A percentile compares a stretch with the other conserved stretches of the same genome.
These are phyloP conservation scores for Sporothrix luriei DNA, from an alignment of 2,329 filamentous ascomycete species.

Conservation along the genomic window DNA sequence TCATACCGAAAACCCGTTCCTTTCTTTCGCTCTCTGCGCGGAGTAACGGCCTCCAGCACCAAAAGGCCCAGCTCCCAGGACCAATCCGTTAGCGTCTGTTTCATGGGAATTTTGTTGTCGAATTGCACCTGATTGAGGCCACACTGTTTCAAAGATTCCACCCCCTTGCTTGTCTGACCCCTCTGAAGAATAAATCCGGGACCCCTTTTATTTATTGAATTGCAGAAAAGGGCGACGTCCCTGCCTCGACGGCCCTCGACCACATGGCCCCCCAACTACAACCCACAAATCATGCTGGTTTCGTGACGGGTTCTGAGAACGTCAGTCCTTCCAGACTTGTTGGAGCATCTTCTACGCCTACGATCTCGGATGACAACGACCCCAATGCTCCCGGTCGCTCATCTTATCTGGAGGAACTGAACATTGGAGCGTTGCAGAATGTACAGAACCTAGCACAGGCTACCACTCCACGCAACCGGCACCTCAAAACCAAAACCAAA, in stretches of 20 bases:
- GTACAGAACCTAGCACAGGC: neutral
- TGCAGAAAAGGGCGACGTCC: constrained; percentile 8
- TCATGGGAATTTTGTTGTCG: constrained; percentile 8
- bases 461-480: constrained; percentile 17
- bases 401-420: constrained; percentile 30
- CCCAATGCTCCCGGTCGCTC: constrained; percentile 16
- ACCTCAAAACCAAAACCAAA: neutral
- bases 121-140: constrained; percentile 1
- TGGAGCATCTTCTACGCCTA: constrained; percentile 1
- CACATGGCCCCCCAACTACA: constrained; percentile 31
- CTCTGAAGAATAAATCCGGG: constrained; percentile 27
- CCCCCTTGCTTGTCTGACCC: constrained; percentile 4
- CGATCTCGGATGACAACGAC: constrained; percentile 16
- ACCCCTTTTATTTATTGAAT: constrained; percentile 29
- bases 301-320: constrained; percentile 24
- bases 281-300: constrained; percentile 14
- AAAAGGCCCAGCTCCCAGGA: neutral
- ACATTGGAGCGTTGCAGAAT: constrained; percentile 30
- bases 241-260: constrained; percentile 3
- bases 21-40: neutral
- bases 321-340: constrained; percentile 17
- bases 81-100: neutral
- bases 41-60: neutral
- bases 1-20: neutral
- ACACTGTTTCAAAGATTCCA: constrained; percentile 8